Base-by-base conservation (phyloP, 108 stramenopile species). In the Stephanodiscus minutulus region DNA sequence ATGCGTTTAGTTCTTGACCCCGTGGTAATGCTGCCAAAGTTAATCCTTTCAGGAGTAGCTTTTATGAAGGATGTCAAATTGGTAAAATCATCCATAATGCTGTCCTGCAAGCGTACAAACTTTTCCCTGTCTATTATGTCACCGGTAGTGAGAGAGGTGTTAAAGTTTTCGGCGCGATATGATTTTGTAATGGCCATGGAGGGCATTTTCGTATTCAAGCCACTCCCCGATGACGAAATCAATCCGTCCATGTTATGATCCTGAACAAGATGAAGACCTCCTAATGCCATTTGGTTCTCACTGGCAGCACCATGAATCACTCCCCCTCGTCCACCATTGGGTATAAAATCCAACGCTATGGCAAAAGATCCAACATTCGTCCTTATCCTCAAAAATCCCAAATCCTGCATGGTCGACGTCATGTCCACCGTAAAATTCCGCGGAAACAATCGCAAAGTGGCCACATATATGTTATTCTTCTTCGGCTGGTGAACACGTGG, bases 301-400 rank as follows among this genome's bases (percentile, higher is more conserved):
- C 37, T 48, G 20, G 43, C 53, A 0, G 61, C 28, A 21, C 66
- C 71, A 49, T 68, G 62, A 33, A 79, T 48, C 12, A 62, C 47
- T 7, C 67, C 67, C 66, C 53, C 21, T 24, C 35, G 47, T 25
- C 46, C 25, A 39, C 54, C 33, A 52, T 64, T 79, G 62, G 78
- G 78, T 37, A 79, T 68, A 54, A 73, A 79, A 61, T 86, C 80
- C 52, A 88, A 66, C 13, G 63, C 79, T 65, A 85, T 83, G 25
- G 81, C 75, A 46, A 89, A 73, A 17, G 72, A 70, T 22, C 77
- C 82, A 17, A 55, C 66, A 55, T 74, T 81, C 31, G 85, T 85
- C 65, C 71, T 64, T n/a, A 89, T 63, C 22, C 82, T 58, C 39
- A 87, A 58, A 70, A 84, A 87, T 44, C 86, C 86, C 25, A 88